Evolutionary conservation across 2,329 filamentous ascomycete species (phyloP), one percentile per base, ranked within the genome.

Genomic region (Nigrograna mackinnonii): DNA sequence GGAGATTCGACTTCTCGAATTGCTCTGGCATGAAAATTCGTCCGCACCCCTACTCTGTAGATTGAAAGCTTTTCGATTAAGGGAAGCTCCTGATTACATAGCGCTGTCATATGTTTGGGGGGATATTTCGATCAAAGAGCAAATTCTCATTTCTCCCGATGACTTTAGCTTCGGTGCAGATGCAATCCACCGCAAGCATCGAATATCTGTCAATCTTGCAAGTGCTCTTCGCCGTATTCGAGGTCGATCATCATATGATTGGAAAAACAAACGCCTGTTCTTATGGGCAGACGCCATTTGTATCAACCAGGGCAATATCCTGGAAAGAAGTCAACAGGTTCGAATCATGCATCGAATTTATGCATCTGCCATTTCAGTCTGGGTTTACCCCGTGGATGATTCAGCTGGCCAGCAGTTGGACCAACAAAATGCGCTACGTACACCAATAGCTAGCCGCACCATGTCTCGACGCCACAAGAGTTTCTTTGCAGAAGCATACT

Each of bases 261-360:
- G 20, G 22, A 26, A 17, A 33, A 13, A 17, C 4, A 41, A 35
- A 22, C 13, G 21, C 5, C 11, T 14, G 18, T n/a, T 22, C 5
- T 16, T 58, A 2, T 41, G 39, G 39, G 31, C 33, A 12, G 39
- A 41, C 30, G 39, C 39, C n/a, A 36, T 41, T 18, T 41, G 39
- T 20, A 36, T 41, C 22, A n/a, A 35, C 22, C 39, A 41, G 16
- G 20, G n/a, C 4, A 11, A 19, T 12, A 13, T 35, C 7, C 9
- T 22, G 24, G 39, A 41, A 16, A 34, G 19, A 18, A 35, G 20
- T 21, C 14, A 21, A n/a, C 39, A 41, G 16, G 39, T 41, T 14
- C 31, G 31, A 2, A 22, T 41, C n/a, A 41, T 41, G 39, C 38
- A 36, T 22, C 11, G 19, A 12, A 36, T 36, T 7, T 36, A 36